A percentile compares a stretch with the other conserved stretches of the same genome.
phyloP scores from a whole-genome alignment of 202 grass and related monocot genomes.

The Dendrocalamus latiflorus region DNA sequence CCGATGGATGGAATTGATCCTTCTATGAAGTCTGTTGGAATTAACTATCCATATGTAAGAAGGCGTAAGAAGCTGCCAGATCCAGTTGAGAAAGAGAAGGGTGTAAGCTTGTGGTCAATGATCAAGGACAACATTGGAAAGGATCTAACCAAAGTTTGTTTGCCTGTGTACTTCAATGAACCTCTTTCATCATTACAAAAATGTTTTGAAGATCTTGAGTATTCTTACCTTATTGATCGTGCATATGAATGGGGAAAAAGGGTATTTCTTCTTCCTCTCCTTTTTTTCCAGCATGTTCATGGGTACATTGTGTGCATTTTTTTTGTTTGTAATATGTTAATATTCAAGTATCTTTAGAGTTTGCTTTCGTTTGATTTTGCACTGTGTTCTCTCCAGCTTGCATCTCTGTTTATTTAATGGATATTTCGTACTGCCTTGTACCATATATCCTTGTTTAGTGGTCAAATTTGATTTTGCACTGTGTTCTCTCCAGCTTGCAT shows the following conservation, averaged over 20 bases:
- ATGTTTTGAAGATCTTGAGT: constrained; percentile 98
- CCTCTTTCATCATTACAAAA: constrained; percentile 88
- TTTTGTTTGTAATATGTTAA: background rate
- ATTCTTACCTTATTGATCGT: constrained; percentile 91
- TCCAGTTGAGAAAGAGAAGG: constrained; percentile 97
- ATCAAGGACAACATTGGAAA: constrained; percentile 99
- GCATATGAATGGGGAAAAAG: constrained; percentile 93
- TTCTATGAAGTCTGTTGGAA: constrained; percentile 74
- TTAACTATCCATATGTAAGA: constrained; percentile 75
- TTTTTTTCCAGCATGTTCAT: background rate
- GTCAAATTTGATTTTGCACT: background rate
- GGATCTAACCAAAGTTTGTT: constrained; percentile 96
- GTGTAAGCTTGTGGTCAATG: constrained; percentile 98
- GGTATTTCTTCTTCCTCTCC: constrained; percentile 41
- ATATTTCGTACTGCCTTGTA: background rate
- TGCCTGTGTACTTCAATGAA: constrained; percentile 98
- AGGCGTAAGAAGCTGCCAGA: constrained; percentile 92
- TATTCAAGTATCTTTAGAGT: background rate
- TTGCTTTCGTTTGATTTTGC: background rate
- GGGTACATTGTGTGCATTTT: background rate
- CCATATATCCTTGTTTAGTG: background rate
- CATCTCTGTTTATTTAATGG: background rate
- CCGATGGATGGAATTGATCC: constrained; percentile 66
- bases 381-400: background rate
- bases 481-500: background rate